phyloP scores from a whole-genome alignment of 371 early-diverging fungal genomes.

The Zopfochytrium polystomum region DNA sequence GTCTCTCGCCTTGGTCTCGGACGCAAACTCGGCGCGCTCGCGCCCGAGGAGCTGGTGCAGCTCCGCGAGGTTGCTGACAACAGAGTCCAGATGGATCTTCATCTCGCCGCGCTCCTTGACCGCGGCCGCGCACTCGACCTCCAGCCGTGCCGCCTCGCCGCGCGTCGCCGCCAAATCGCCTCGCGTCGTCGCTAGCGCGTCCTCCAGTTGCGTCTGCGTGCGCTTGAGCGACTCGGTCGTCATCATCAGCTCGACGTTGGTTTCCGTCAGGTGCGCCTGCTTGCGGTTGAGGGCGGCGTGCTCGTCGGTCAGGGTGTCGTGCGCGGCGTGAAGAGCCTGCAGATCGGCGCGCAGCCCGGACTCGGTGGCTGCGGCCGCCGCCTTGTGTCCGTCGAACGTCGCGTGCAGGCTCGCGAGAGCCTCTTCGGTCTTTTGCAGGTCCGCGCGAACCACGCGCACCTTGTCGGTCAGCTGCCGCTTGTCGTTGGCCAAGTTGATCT shows the following conservation, averaged over 20 bases:
- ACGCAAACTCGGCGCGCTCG: constrained; percentile 29
- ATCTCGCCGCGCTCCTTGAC: constrained; percentile 21
- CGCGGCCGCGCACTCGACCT: constrained; percentile 20
- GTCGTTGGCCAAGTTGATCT: constrained; percentile 41
- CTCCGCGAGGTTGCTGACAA: constrained; percentile 36
- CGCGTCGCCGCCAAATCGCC: background rate
- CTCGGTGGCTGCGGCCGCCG: constrained; percentile 22
- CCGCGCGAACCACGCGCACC: constrained; percentile 32
- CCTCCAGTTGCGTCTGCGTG: constrained; percentile 8
- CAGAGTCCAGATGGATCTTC: constrained; percentile 40
- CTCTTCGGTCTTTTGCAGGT: constrained; percentile 34
- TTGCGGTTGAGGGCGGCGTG: constrained; percentile 30
- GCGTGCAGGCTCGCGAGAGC: constrained; percentile 27
- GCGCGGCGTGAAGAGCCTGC: constrained; percentile 13
- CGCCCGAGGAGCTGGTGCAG: constrained; percentile 31
- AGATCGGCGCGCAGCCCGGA: constrained; percentile 22
- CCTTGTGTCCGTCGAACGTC: constrained; percentile 27
- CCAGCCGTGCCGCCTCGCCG: background rate
- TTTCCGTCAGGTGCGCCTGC: constrained; percentile 21
- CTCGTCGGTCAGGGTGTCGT: constrained; percentile 22
- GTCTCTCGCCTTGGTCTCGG: constrained; percentile 33
- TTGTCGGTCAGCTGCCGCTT: constrained; percentile 47
- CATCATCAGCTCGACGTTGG: constrained; percentile 27
- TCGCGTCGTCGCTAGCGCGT: constrained; percentile 9
- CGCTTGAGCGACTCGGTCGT: constrained; percentile 17